phyloP scores from a whole-genome alignment of 2,329 filamentous ascomycete species.

The Xylariomycetidae sp. region DNA sequence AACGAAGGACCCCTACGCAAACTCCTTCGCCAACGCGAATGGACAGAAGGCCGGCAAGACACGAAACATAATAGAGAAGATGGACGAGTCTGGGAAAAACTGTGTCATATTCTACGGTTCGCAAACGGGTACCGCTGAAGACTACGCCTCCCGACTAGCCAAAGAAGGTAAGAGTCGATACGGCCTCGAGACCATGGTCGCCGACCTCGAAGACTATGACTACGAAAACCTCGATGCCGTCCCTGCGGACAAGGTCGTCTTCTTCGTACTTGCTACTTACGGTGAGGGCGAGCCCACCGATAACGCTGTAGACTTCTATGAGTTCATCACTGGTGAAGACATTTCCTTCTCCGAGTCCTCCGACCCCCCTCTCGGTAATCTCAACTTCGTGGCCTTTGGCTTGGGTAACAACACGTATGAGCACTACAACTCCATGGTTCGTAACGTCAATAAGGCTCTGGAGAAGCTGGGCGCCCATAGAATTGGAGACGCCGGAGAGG shows the following conservation, averaged over 20 bases:
- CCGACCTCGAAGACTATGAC: conserved; percentile 96
- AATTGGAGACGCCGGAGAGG: conserved; percentile 86
- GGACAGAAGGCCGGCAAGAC: conserved; percentile 76
- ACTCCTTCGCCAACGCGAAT: conserved; percentile 64
- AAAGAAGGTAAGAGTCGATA: conserved; percentile 98
- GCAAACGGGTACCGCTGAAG: conserved; percentile 96
- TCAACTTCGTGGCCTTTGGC: conserved; percentile 93
- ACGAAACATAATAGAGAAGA: conserved; percentile 88
- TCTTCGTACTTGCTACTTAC: conserved; percentile 96
- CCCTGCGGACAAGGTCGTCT: conserved; percentile 82
- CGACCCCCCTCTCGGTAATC: conserved; percentile 70
- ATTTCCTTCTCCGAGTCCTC: conserved; percentile 70
- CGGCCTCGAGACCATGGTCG: conserved; percentile 96
- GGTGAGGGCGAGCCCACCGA: conserved; percentile 98
- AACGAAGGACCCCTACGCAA: conserved; percentile 82
- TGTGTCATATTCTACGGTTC: conserved; percentile 98
- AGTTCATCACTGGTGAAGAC: conserved; percentile 84
- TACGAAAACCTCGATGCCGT: conserved; percentile 89
- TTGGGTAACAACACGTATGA: conserved; percentile 99
- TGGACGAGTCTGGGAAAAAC: conserved; percentile 94
- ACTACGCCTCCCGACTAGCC: conserved; percentile 91
- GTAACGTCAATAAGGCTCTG: conserved; percentile 78
- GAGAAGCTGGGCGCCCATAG: conserved; percentile 77
- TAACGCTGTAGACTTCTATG: conserved; percentile 98
- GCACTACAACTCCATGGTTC: conserved; percentile 98